Conservation (phyloP, 805 yeast species). For the Yarrowia keelungensis region DNA sequence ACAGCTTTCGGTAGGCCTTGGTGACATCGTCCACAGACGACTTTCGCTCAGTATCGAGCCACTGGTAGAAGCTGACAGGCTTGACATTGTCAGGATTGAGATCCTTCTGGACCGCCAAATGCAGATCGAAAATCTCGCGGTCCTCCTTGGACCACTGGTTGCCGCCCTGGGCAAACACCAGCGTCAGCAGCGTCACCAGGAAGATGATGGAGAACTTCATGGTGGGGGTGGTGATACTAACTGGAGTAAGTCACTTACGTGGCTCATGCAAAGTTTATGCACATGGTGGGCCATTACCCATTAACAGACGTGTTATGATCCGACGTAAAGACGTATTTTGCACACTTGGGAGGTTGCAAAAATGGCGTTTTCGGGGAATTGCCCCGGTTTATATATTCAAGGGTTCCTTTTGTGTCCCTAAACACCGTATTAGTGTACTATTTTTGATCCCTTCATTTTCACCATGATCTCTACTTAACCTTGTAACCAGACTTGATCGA, state of each 20-base stretch:
- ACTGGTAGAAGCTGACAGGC: conserved; percentile 61
- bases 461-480: too few relatives aligned
- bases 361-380: too few relatives aligned
- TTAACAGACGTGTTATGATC: too few relatives aligned
- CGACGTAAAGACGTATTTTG: too few relatives aligned
- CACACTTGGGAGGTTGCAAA: too few relatives aligned
- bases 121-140: conserved; percentile 78
- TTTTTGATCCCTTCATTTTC: too few relatives aligned
- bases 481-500: too few relatives aligned
- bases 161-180: conserved; percentile 41
- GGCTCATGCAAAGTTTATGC: conserved; percentile 34
- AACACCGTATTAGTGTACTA: too few relatives aligned
- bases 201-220: conserved; percentile 30
- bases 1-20: conserved; percentile 65
- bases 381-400: too few relatives aligned
- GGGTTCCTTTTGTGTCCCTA: too few relatives aligned
- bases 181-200: conserved; percentile 27
- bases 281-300: neutral
- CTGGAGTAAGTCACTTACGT: neutral
- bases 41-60: conserved; percentile 52
- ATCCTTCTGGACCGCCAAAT: conserved; percentile 66
- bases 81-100: conserved; percentile 62
- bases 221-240: neutral
- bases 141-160: conserved; percentile 67
- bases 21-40: conserved; percentile 47